phyloP scores from a whole-genome alignment of 1,284 basidiomycete species.

The Fistulinella cinereoalba region DNA sequence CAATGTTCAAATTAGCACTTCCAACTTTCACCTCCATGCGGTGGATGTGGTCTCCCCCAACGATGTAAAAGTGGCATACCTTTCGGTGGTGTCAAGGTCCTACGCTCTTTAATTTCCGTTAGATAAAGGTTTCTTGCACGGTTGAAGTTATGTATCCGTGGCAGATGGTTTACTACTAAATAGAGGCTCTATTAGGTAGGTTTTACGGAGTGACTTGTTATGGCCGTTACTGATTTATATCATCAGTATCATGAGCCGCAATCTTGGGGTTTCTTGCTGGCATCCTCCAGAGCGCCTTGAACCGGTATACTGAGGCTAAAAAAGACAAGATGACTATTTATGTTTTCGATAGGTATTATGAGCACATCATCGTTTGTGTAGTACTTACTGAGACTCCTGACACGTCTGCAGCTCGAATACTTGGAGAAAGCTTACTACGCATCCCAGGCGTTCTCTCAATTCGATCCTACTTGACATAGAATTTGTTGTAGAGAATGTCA shows the following conservation, averaged over 20 bases:
- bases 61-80: constrained; percentile 45
- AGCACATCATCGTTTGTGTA: constrained; percentile 26
- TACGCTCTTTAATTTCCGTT: constrained; percentile 47
- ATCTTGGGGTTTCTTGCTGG: constrained; percentile 46
- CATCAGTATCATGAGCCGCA: constrained; percentile 54
- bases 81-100: constrained; percentile 44
- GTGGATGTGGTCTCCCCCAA: constrained; percentile 39
- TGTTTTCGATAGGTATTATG: constrained; percentile 48
- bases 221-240: not conserved
- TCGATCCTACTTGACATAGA: constrained; percentile 71
- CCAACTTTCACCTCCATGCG: constrained; percentile 34
- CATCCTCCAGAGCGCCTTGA: constrained; percentile 57
- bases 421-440: constrained; percentile 56
- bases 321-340: constrained; percentile 55
- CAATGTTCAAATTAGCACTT: constrained; percentile 51
- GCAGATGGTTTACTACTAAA: constrained; percentile 18
- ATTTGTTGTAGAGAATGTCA: constrained; percentile 59
- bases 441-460: constrained; percentile 58
- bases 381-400: too few relatives aligned
- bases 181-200: constrained; percentile 27
- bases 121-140: constrained; percentile 42
- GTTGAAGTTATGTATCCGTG: constrained; percentile 9
- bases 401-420: constrained; percentile 26
- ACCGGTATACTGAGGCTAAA: constrained; percentile 48
- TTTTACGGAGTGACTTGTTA: not conserved